Evolutionary conservation across 1,284 basidiomycete species (phyloP).

Genomic region (Trichosporon faecale): DNA sequence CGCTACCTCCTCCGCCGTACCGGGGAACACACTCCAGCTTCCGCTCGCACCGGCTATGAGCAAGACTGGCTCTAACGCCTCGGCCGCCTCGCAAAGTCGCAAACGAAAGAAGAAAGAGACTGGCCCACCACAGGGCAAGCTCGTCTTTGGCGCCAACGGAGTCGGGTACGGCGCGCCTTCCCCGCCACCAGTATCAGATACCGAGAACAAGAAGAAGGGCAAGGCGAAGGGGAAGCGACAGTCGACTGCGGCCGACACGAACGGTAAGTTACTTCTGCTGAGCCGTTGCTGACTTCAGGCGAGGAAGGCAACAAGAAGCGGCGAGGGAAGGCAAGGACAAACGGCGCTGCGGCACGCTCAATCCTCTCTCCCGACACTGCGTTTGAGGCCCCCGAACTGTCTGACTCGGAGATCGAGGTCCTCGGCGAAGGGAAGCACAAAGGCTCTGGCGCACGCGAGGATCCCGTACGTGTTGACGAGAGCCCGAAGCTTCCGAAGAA

Average conservation of each 20-base stretch:
- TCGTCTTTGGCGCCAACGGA: constrained; percentile 17
- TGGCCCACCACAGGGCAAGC: constrained; percentile 13
- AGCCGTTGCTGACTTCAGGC: not conserved
- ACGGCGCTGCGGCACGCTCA: not conserved
- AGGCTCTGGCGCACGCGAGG: not conserved
- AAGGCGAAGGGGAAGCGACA: not conserved
- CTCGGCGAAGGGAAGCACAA: constrained; percentile 9
- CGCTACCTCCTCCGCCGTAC: not conserved
- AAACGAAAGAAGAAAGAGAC: constrained; percentile 21
- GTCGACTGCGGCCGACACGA: not conserved
- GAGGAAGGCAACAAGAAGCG: not conserved
- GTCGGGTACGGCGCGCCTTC: constrained; percentile 16
- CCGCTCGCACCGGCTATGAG: not conserved
- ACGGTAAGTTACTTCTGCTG: not conserved
- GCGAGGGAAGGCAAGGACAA: not conserved
- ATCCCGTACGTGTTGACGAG: not conserved
- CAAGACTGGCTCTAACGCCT: not conserved
- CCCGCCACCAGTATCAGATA: not conserved
- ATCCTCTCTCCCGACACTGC: not conserved
- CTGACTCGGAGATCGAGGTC: not conserved
- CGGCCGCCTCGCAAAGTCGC: constrained; percentile 4
- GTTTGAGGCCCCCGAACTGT: not conserved
- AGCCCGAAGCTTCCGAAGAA: constrained; percentile 25
- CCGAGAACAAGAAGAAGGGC: not conserved
- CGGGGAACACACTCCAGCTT: not conserved